A percentile compares a stretch with the other conserved stretches of the same genome.
Conservation (phyloP, 2,329 filamentous ascomycete species). For the Chlorencoelia australis region DNA sequence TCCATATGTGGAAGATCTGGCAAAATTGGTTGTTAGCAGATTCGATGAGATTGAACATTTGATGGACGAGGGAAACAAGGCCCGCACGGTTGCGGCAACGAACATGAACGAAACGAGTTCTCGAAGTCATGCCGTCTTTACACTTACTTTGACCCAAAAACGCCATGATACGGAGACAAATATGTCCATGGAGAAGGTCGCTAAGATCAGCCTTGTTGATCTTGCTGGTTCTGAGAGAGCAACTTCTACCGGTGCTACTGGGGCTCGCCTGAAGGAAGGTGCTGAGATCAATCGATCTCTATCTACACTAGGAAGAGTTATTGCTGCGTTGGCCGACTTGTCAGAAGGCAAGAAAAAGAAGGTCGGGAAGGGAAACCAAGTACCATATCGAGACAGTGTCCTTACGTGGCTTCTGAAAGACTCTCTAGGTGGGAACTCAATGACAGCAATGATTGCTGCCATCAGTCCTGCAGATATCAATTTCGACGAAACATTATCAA, state of each 20-base stretch:
- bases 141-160: constrained; percentile 90
- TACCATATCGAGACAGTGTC: constrained; percentile 94
- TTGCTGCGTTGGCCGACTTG: constrained; percentile 86
- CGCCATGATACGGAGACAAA: constrained; percentile 83
- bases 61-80: constrained; percentile 99
- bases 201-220: constrained; percentile 96
- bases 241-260: constrained; percentile 92
- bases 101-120: constrained; percentile 99
- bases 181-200: constrained; percentile 96
- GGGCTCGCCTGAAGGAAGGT: constrained; percentile 89
- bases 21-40: constrained; percentile 85
- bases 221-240: constrained; percentile 95
- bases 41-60: constrained; percentile 94
- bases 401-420: constrained; percentile 96
- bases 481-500: constrained; percentile 94
- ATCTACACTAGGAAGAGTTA: constrained; percentile 93
- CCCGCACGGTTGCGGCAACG: constrained; percentile 90
- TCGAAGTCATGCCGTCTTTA: constrained; percentile 97
- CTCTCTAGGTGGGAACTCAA: constrained; percentile 93
- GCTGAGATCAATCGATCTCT: constrained; percentile 97
- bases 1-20: constrained; percentile 95
- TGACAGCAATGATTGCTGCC: constrained; percentile 99
- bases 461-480: constrained; percentile 99
- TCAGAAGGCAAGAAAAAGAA: constrained; percentile 79
- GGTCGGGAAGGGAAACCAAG: constrained; percentile 58